A percentile compares a stretch with the other conserved stretches of the same genome.
phyloP scores from a whole-genome alignment of 2,329 filamentous ascomycete genomes.

The Dactylellina sp. region DNA sequence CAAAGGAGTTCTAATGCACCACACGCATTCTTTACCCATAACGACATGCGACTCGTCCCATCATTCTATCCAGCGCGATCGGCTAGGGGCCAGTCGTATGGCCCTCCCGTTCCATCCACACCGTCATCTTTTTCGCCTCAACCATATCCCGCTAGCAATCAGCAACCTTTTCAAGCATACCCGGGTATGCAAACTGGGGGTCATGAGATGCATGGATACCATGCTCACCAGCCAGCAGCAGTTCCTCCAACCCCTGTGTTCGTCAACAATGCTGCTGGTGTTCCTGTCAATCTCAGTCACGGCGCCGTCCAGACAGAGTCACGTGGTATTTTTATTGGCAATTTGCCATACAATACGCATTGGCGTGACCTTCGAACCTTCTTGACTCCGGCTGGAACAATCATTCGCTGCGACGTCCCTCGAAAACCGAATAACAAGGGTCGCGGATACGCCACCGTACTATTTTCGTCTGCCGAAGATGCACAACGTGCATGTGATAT shows the following conservation, averaged over 20 bases:
- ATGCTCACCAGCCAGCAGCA: slow-evolving; percentile 16
- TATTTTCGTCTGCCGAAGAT: slow-evolving; percentile 57
- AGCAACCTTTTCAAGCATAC: slow-evolving; percentile 16
- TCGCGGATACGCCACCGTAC: slow-evolving; percentile 59
- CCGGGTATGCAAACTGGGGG: not conserved
- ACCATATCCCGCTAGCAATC: slow-evolving; percentile 2
- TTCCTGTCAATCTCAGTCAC: slow-evolving; percentile 59
- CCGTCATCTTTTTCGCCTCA: slow-evolving; percentile 2
- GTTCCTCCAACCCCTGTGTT: slow-evolving; percentile 57
- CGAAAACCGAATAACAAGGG: slow-evolving; percentile 58
- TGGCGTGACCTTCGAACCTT: slow-evolving; percentile 59
- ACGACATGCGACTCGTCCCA: slow-evolving; percentile 28
- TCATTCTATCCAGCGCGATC: slow-evolving; percentile 29
- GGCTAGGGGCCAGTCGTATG: slow-evolving; percentile 8
- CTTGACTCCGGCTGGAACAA: slow-evolving; percentile 55
- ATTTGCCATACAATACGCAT: slow-evolving; percentile 58
- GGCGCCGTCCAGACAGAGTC: slow-evolving; percentile 59
- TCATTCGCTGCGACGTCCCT: slow-evolving; percentile 59
- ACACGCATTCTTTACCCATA: slow-evolving; percentile 26
- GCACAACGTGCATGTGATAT: slow-evolving; percentile 58
- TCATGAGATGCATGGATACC: not conserved
- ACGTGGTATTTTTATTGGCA: slow-evolving; percentile 59
- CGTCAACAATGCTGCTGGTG: slow-evolving; percentile 57
- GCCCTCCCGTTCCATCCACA: slow-evolving; percentile 16
- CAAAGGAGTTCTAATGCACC: slow-evolving; percentile 11